Percentiles rank a stretch among this genome's conserved stretches.
phyloP scores from a whole-genome alignment of 495 filamentous ascomycete genomes.

The Tuber magnatum region DNA sequence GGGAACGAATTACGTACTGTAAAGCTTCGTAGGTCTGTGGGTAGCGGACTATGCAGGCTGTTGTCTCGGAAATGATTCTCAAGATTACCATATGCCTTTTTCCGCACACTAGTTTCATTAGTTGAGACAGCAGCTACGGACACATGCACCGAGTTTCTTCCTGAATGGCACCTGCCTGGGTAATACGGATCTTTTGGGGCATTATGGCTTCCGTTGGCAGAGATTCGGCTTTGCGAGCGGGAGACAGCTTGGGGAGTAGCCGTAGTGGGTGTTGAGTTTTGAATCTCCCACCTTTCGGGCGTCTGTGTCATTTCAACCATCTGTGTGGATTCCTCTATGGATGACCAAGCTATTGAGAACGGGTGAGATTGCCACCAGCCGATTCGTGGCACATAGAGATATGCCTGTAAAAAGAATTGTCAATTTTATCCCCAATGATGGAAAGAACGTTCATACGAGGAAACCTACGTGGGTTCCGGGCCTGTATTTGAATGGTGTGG shows the following conservation, averaged over 20 bases:
- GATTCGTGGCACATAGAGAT: slow-evolving; percentile 70
- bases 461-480: slow-evolving; percentile 69
- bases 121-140: slow-evolving; percentile 3
- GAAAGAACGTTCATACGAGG: background rate
- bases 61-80: background rate
- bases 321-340: slow-evolving; percentile 14
- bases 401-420: slow-evolving; percentile 44
- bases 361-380: slow-evolving; percentile 83
- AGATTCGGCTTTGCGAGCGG: slow-evolving; percentile 7
- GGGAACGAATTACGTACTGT: slow-evolving; percentile 8
- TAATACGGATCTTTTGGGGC: slow-evolving; percentile 3
- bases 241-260: slow-evolving; percentile 13
- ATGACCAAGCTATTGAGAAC: slow-evolving; percentile 84
- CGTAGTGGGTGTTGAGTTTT: background rate
- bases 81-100: background rate
- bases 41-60: background rate
- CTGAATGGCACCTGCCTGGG: background rate
- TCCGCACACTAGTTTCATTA: slow-evolving; percentile 10
- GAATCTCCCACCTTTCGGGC: slow-evolving; percentile 4
- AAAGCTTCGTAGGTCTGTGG: slow-evolving; percentile 9
- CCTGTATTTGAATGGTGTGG: slow-evolving; percentile 65
- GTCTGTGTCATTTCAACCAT: slow-evolving; percentile 6
- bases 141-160: background rate
- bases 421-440: slow-evolving; percentile 7
- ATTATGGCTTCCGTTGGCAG: slow-evolving; percentile 10